Evolutionary conservation across 495 filamentous ascomycete genomes (phyloP), one percentile per base, ranked within the genome.

Genomic region (Tuber indicum): DNA sequence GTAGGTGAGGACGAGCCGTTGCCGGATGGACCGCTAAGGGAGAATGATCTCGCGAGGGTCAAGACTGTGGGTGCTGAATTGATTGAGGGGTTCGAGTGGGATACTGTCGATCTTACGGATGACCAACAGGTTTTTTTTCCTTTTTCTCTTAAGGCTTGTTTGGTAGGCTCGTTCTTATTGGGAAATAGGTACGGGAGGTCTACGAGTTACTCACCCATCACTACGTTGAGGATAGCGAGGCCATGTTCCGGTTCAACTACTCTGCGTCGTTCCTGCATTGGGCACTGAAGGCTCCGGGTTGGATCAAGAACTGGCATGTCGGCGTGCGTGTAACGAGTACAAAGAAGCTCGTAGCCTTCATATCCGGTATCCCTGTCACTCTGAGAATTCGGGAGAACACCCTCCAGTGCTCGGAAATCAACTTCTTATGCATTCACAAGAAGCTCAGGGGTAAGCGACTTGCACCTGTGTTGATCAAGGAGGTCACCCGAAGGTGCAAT

Each of bases 401-500:
- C 71, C 84, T 98, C 79, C 90, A 90, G 73, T 90, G 91, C 74
- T 94, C 92, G 46, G 96, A 99, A 84, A 94, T 98, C 86, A 98
- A 99, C 86, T 98, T 97, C 87, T 91, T 99, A 73, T 96, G 93
- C 84, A 90, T 98, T 78, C 96, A 98, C 88, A 98, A 97, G 87
- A 98, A 98, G 85, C 90, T 99, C 14, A 92, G 96, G 66, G 90
- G 91, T 21, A 98, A 99, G 85, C 91, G 96, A 17, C 88, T 99
- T 58, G 89, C 96, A 0, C 96, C 96, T 0, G 91, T 97, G 6
- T 89, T 99, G 62, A 99, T 99, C 86, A 96, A 98, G 83, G 96
- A 98, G 84, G 94, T 99, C 83, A 98, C 96, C 16, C 91, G 96
- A 32, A 89, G 93, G 72, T 94, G 93, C 86, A 95, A 98, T 84